These are phyloP conservation scores for Sungouiozyma intestinalis DNA, from an alignment of 805 yeast genomes.

Conservation along the genomic window DNA sequence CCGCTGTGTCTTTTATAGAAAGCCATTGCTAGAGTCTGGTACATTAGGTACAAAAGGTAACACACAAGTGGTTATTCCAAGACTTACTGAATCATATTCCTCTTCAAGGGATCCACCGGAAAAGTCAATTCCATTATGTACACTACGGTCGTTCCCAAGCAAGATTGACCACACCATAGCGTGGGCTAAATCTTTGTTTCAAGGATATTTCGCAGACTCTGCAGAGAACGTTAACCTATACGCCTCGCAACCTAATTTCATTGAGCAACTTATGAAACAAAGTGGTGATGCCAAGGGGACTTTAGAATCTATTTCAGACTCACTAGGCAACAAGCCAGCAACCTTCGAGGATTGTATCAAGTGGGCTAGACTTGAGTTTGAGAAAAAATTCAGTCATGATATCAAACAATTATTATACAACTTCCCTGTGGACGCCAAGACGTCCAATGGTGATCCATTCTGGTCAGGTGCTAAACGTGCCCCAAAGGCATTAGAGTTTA, in stretches of 20 bases:
- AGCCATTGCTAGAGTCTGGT: slow-evolving; percentile 90
- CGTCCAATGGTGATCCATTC: slow-evolving; percentile 84
- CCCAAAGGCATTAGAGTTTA: slow-evolving; percentile 76
- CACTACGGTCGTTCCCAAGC: slow-evolving; percentile 93
- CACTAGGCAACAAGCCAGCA: slow-evolving; percentile 73
- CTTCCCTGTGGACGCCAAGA: slow-evolving; percentile 89
- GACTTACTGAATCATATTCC: slow-evolving; percentile 88
- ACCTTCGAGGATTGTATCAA: slow-evolving; percentile 86
- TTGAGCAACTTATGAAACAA: slow-evolving; percentile 84
- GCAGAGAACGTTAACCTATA: slow-evolving; percentile 90
- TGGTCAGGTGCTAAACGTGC: slow-evolving; percentile 99
- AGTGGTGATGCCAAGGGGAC: slow-evolving; percentile 85
- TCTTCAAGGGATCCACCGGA: slow-evolving; percentile 98
- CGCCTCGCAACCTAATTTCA: slow-evolving; percentile 83
- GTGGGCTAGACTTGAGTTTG: slow-evolving; percentile 92
- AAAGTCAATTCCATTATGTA: slow-evolving; percentile 93
- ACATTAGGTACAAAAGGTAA: slow-evolving; percentile 98
- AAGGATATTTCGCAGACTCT: slow-evolving; percentile 82
- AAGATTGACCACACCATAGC: slow-evolving; percentile 98
- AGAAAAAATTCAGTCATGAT: slow-evolving; percentile 73
- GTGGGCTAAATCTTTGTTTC: slow-evolving; percentile 94
- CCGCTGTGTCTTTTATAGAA: slow-evolving; percentile 86
- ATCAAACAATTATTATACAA: slow-evolving; percentile 84
- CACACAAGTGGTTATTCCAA: slow-evolving; percentile 92
- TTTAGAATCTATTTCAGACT: slow-evolving; percentile 65